Conservation (phyloP, 1,139 yeast genomes). For the Wickerhamomyces sp. region DNA sequence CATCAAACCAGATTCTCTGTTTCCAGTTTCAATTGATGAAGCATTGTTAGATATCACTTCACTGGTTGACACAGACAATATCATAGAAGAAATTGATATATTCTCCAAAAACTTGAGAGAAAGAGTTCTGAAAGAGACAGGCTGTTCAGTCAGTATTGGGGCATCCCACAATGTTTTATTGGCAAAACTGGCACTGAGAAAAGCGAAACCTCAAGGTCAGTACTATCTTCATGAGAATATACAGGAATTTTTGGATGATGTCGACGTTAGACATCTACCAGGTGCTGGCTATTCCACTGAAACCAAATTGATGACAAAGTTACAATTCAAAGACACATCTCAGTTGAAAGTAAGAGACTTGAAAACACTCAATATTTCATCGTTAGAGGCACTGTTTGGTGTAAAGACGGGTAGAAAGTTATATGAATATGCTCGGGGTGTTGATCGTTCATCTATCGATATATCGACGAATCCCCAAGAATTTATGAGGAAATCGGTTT, state of each 20-base stretch:
- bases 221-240: conserved; percentile 31
- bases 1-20: conserved; percentile 49
- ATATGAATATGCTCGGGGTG: conserved; percentile 56
- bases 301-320: conserved; percentile 33
- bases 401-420: conserved; percentile 64
- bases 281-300: conserved; percentile 70
- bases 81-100: conserved; percentile 10
- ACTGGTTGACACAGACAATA: conserved; percentile 16
- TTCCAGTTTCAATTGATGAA: conserved; percentile 91
- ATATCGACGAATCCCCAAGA: conserved; percentile 33
- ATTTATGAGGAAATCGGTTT: conserved; percentile 65
- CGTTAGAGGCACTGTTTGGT: conserved; percentile 52
- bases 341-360: conserved; percentile 29
- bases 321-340: conserved; percentile 9
- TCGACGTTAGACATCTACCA: conserved; percentile 63
- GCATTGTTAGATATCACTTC: conserved; percentile 68
- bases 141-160: conserved; percentile 76
- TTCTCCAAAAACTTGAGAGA: conserved; percentile 34
- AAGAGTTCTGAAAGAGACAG: conserved; percentile 42
- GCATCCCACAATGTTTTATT: conserved; percentile 64
- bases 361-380: conserved; percentile 29
- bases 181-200: conserved; percentile 70
- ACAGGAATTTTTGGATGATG: conserved; percentile 34
- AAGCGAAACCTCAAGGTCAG: conserved; percentile 79
- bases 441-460: conserved; percentile 56